phyloP scores from a whole-genome alignment of 2,329 filamentous ascomycete genomes.

The Alternaria conjuncta region DNA sequence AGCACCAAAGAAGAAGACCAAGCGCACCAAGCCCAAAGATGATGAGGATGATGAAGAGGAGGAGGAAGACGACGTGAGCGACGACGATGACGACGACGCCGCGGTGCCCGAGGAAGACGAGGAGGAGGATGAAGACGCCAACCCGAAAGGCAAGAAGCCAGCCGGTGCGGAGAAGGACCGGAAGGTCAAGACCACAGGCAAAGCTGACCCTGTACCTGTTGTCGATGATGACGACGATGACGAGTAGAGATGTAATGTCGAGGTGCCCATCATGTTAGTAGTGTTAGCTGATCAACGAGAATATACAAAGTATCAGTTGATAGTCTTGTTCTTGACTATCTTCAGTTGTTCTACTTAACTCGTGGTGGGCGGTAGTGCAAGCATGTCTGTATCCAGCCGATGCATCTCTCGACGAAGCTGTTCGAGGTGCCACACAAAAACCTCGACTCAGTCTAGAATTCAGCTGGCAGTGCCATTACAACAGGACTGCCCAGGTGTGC shows the following conservation, averaged over 20 bases:
- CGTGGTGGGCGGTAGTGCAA: neutral
- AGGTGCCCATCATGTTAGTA: neutral
- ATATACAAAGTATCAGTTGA: neutral
- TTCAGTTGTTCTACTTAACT: neutral
- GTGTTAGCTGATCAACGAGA: neutral
- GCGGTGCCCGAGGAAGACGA: slow-evolving; percentile 33
- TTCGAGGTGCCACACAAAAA: neutral
- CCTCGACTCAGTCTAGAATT: neutral
- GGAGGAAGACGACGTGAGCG: slow-evolving; percentile 31
- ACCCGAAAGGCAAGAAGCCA: slow-evolving; percentile 45
- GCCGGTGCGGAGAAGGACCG: slow-evolving; percentile 42
- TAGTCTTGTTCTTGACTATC: neutral
- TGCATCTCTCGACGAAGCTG: neutral
- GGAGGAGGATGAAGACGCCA: slow-evolving; percentile 46
- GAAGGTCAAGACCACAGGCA: slow-evolving; percentile 40
- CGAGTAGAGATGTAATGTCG: slow-evolving; percentile 14
- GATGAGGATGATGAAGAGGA: slow-evolving; percentile 40
- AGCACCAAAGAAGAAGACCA: slow-evolving; percentile 48
- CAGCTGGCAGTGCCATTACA: neutral
- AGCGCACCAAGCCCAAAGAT: slow-evolving; percentile 38
- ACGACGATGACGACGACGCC: slow-evolving; percentile 9
- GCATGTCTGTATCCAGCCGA: slow-evolving; percentile 24
- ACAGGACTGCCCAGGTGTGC: neutral
- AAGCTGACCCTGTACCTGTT: slow-evolving; percentile 40
- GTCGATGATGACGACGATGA: slow-evolving; percentile 41